Evolutionary conservation across 2,329 filamentous ascomycete genomes (phyloP).

Genomic region (Botrytis cinerea): DNA sequence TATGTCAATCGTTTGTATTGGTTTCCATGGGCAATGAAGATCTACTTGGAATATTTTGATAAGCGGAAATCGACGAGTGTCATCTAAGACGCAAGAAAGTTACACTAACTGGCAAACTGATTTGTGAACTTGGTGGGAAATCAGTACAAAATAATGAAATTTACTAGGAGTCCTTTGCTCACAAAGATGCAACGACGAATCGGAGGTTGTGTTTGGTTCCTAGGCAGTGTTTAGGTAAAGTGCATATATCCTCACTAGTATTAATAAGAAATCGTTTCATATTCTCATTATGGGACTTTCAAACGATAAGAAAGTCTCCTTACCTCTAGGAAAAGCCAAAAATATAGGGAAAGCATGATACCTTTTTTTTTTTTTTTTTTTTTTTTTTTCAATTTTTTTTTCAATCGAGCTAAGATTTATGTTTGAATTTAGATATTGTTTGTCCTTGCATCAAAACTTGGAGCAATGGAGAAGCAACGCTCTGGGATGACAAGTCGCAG

Average conservation of each 20-base stretch:
- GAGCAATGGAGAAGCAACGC: background rate
- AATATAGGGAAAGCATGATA: accelerated
- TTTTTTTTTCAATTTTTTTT: background rate
- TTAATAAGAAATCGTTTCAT: background rate
- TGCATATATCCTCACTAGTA: background rate
- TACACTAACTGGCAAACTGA: background rate
- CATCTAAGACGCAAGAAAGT: background rate
- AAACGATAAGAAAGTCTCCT: too few species aligned
- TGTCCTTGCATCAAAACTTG: background rate
- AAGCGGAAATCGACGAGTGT: background rate
- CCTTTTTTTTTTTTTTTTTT: too few species aligned
- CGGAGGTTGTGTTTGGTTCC: background rate
- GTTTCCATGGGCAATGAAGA: background rate
- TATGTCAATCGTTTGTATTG: background rate
- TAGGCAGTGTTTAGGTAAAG: background rate
- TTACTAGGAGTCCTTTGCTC: background rate
- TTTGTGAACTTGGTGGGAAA: background rate
- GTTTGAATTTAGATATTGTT: background rate
- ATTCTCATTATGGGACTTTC: background rate
- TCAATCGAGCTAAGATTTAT: background rate
- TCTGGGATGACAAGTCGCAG: background rate
- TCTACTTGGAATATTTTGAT: background rate
- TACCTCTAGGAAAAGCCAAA: background rate
- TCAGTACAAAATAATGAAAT: background rate
- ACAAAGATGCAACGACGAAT: background rate